These are phyloP conservation scores for Aaosphaeria arxii DNA, from an alignment of 2,329 filamentous ascomycete genomes.

Conservation along the genomic window DNA sequence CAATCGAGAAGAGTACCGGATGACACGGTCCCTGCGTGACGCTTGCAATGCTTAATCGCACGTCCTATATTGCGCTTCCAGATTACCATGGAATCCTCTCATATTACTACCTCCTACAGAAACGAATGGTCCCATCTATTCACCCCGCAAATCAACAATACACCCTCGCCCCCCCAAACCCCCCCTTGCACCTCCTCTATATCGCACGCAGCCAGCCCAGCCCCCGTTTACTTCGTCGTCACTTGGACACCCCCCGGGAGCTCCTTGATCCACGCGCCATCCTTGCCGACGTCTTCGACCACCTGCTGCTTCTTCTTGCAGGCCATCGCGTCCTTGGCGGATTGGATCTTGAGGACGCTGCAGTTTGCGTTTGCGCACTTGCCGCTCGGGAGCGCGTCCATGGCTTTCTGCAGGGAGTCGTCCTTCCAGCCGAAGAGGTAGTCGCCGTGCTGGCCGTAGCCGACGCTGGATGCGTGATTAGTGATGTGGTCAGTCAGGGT, in stretches of 20 bases:
- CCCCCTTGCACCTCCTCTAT: neutral
- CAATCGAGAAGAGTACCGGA: neutral
- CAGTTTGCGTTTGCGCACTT: constrained; percentile 30
- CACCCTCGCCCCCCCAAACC: neutral
- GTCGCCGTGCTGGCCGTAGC: constrained; percentile 22
- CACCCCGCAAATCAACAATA: neutral
- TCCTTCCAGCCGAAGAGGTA: constrained; percentile 29
- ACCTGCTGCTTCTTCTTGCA: constrained; percentile 44
- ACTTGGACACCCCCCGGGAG: constrained; percentile 26
- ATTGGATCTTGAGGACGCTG: constrained; percentile 27
- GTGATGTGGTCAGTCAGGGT: no score
- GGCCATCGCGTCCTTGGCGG: constrained; percentile 17
- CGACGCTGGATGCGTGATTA: constrained; percentile 6
- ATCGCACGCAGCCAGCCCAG: neutral
- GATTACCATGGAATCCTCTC: neutral
- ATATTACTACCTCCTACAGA: neutral
- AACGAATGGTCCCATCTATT: neutral
- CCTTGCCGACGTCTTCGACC: constrained; percentile 42
- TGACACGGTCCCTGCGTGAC: no score
- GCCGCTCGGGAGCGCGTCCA: constrained; percentile 24
- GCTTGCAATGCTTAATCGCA: no score
- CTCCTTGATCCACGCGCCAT: constrained; percentile 23
- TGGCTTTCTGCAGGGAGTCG: constrained; percentile 24
- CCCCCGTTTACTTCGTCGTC: constrained; percentile 4
- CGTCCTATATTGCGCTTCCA: neutral